Evolutionary conservation across 2,329 filamentous ascomycete species (phyloP).

Genomic region (Monosporascus sp.): DNA sequence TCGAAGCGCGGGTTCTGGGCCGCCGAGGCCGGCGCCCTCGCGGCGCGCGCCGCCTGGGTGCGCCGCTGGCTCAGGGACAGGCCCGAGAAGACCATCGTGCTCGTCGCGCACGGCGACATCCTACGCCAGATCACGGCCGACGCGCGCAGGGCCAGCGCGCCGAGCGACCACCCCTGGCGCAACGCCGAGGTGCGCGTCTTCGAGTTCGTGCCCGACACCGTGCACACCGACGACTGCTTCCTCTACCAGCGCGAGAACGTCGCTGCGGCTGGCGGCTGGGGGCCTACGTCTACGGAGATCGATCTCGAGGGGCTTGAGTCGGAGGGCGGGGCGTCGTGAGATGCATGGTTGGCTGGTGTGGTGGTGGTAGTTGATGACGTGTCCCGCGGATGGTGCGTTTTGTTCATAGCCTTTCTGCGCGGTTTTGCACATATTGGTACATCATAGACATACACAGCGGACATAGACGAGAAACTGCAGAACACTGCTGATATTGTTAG

Average conservation of each 20-base stretch:
- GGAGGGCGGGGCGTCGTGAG: too few relatives aligned
- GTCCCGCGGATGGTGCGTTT: too few relatives aligned
- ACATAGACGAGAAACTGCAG: too few relatives aligned
- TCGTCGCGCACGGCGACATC: conserved; percentile 25
- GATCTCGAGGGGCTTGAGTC: conserved; percentile 8
- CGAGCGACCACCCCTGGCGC: conserved; percentile 11
- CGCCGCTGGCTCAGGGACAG: conserved; percentile 18
- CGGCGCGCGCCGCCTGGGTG: conserved; percentile 17
- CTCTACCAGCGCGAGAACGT: conserved; percentile 15
- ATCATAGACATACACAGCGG: too few relatives aligned
- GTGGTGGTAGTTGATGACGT: too few relatives aligned
- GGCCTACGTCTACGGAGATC: conserved; percentile 15
- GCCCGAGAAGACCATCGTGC: conserved; percentile 23
- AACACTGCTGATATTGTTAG: too few relatives aligned
- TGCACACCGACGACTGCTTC: conserved; percentile 16
- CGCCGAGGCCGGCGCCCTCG: conserved; percentile 10
- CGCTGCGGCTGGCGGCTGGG: conserved; percentile 16
- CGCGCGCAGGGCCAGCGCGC: conserved; percentile 1
- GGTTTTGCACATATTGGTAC: too few relatives aligned
- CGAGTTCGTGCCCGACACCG: conserved; percentile 14
- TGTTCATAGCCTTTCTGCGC: too few relatives aligned
- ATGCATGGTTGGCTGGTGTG: too few relatives aligned
- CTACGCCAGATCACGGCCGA: conserved; percentile 14
- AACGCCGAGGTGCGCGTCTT: conserved; percentile 19
- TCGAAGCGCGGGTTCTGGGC: conserved; percentile 23